Evolutionary conservation across 2,329 filamentous ascomycete species (phyloP), one percentile per base, ranked within the genome.

Genomic region (Davidsoniella neocaledoniae): DNA sequence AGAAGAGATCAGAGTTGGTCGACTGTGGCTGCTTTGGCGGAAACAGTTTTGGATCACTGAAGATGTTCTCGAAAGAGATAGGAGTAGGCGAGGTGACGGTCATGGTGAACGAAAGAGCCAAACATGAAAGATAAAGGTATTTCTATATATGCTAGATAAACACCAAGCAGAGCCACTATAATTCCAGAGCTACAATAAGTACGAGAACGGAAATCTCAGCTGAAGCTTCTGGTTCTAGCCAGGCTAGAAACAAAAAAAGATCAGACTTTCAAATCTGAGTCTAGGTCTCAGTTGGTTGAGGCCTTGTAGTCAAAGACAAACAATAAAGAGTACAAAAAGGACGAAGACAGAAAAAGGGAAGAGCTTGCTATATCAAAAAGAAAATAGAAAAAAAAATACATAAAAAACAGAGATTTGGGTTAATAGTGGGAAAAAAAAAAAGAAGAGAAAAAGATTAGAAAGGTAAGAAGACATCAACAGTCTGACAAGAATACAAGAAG

Each of bases 11-110:
- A 33, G 26, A 33, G 26, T 33, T 33, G 26, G 26, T 10, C 26
- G 26, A 33, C 26, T 33, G 26, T 12, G 26, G 29, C 4, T 38
- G 44, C 8, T 46, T 36, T 46, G 19, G 44, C 8, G 44, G 29
- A 16, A 46, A 38, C 14, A 46, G 44, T 14, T 23, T 17, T 12
- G 26, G 36, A 21, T 46, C 44, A 38, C 44, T 39, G n/a, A 46
- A 46, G 29, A 46, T 46, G 9, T 25, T 14, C n/a, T 46, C 44
- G 38, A 46, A 46, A 14, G 44, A 17, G 29, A n/a, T 38, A 3
- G 44, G 29, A 17, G 8, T 17, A 21, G 44, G 33, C 38, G 33
- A 21, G 5, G 44, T 36, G 29, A 23, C 23, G 8, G 44, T 46
- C 44, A 46, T 46, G 17, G 9, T 37, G 43, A 46, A 38, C 6